Evolutionary conservation across 31 red algal species (phyloP).

Genomic region (Asparagopsis taxiformis): DNA sequence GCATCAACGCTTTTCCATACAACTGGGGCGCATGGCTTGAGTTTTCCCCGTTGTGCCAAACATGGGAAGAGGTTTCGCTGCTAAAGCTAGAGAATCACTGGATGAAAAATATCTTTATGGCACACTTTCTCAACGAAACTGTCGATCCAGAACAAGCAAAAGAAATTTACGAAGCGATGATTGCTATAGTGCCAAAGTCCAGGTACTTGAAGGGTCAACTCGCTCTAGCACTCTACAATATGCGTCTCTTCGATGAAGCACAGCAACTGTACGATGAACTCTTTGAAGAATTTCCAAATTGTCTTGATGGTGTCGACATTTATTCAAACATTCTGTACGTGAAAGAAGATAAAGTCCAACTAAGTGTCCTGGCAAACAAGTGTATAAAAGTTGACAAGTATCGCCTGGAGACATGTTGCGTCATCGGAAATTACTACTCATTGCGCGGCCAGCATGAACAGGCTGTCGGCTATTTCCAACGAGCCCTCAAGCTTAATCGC

Average conservation of each 20-base stretch:
- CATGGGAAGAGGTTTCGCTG: conserved; percentile 22
- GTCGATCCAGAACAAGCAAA: conserved; percentile 64
- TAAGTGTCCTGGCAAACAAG: conserved; percentile 78
- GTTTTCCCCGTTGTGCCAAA: conserved; percentile 48
- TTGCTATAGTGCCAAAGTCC: conserved; percentile 38
- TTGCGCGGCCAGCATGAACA: conserved; percentile 85
- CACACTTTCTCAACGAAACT: conserved; percentile 55
- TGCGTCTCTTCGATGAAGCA: conserved; percentile 59
- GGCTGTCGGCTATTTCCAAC: conserved; percentile 86
- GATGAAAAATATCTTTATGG: conserved; percentile 75
- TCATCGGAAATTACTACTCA: conserved; percentile 97
- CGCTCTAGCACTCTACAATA: conserved; percentile 52
- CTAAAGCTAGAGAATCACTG: conserved; percentile 38
- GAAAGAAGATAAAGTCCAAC: conserved; percentile 70
- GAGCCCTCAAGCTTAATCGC: conserved; percentile 90
- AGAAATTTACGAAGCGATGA: conserved; percentile 34
- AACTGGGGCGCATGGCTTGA: conserved; percentile 92
- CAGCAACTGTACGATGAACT: conserved; percentile 53
- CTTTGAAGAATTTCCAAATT: conserved; percentile 46
- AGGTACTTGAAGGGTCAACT: conserved; percentile 28
- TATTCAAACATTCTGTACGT: conserved; percentile 96
- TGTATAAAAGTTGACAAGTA: conserved; percentile 89
- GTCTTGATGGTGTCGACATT: conserved; percentile 83
- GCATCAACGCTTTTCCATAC: conserved; percentile 44
- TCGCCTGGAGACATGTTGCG: conserved; percentile 89